These are phyloP conservation scores for Trypanosoma cruzi DNA, from an alignment of 208 protist genomes.

Conservation along the genomic window DNA sequence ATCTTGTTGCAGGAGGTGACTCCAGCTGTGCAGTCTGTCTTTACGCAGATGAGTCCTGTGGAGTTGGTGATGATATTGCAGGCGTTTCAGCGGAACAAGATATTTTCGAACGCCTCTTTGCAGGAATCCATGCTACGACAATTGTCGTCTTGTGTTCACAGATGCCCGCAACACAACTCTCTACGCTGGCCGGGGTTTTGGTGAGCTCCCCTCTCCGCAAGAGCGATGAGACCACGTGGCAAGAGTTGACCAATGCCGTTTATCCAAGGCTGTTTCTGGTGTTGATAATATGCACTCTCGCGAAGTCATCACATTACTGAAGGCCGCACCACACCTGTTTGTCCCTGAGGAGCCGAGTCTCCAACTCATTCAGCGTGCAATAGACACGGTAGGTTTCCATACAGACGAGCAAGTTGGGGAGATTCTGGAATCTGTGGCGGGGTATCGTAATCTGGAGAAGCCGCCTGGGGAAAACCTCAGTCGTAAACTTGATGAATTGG, in stretches of 20 bases:
- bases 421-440: conserved; percentile 37
- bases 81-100: conserved; percentile 56
- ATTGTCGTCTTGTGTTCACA: conserved; percentile 50
- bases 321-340: conserved; percentile 34
- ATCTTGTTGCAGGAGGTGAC: conserved; percentile 50
- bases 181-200: conserved; percentile 66
- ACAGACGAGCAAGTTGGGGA: conserved; percentile 66
- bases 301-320: conserved; percentile 64
- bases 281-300: conserved; percentile 73
- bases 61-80: conserved; percentile 88
- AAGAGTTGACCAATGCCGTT: conserved; percentile 36
- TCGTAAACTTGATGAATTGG: conserved; percentile 33
- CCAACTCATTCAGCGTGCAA: conserved; percentile 50
- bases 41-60: conserved; percentile 73
- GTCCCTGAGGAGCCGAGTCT: conserved; percentile 45
- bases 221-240: conserved; percentile 42
- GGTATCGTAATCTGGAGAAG: conserved; percentile 25
- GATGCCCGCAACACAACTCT: conserved; percentile 76
- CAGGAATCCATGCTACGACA: conserved; percentile 51
- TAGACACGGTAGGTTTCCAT: conserved; percentile 62
- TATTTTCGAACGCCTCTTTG: conserved; percentile 40
- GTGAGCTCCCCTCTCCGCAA: conserved; percentile 33
- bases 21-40: conserved; percentile 45
- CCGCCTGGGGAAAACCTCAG: conserved; percentile 36
- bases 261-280: conserved; percentile 35